Percentiles rank a stretch among this genome's conserved stretches.
These are phyloP conservation scores for Aspergillus steynii DNA, from an alignment of 495 filamentous ascomycete genomes.

Conservation along the genomic window DNA sequence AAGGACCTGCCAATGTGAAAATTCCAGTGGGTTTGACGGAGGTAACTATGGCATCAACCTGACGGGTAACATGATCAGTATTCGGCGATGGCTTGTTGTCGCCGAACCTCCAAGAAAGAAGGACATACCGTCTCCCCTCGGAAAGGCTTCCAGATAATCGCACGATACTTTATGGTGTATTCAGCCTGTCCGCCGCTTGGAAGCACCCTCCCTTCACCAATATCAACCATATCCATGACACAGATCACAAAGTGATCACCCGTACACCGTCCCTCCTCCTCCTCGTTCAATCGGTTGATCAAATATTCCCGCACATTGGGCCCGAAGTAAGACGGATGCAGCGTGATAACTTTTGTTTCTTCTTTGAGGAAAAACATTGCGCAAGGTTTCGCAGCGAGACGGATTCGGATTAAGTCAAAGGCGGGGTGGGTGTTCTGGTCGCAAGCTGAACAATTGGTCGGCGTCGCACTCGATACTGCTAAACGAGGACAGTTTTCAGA, in stretches of 20 bases:
- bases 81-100: not conserved
- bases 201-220: conserved; percentile 88
- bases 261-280: conserved; percentile 91
- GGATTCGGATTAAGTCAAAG: conserved; percentile 2
- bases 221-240: conserved; percentile 90
- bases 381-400: conserved; percentile 8
- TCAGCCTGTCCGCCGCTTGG: conserved; percentile 87
- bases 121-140: conserved; percentile 86
- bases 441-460: not conserved
- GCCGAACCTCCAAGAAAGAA: not conserved
- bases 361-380: conserved; percentile 97
- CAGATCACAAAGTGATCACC: conserved; percentile 95
- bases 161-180: conserved; percentile 91
- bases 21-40: conserved; percentile 90
- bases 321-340: conserved; percentile 96
- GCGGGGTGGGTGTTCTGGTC: conserved; percentile 2
- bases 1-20: conserved; percentile 85
- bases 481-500: not conserved
- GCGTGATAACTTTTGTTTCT: conserved; percentile 85
- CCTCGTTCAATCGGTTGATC: conserved; percentile 78
- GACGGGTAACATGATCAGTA: conserved; percentile 6
- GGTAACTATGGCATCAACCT: conserved; percentile 91
- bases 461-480: not conserved
- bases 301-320: conserved; percentile 87
- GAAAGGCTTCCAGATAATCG: conserved; percentile 96